Evolutionary conservation across 352 stramenopile genomes (phyloP).

Genomic region (Chloridella minuta): DNA sequence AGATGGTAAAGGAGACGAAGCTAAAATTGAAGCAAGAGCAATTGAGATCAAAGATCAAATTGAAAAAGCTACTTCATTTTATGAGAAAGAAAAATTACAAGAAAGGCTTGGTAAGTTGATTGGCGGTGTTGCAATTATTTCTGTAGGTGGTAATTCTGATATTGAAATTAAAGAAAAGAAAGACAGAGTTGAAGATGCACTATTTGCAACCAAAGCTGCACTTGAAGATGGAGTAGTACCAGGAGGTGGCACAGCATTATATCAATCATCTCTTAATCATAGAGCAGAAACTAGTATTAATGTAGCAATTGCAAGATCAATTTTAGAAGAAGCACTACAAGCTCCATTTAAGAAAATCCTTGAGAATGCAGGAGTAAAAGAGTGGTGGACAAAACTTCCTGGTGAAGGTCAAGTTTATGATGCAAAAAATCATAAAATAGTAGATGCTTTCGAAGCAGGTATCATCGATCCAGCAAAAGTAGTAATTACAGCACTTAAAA

Average conservation of each 20-base stretch:
- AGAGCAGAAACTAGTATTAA: too few species aligned
- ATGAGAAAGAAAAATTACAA: slow-evolving; percentile 36
- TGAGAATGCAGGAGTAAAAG: neutral
- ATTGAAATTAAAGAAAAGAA: slow-evolving; percentile 58
- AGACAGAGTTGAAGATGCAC: slow-evolving; percentile 40
- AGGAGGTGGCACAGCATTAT: slow-evolving; percentile 26
- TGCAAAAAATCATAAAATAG: too few species aligned
- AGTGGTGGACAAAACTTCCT: slow-evolving; percentile 3
- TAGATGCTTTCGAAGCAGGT: too few species aligned
- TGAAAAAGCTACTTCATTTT: slow-evolving; percentile 33
- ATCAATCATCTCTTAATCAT: too few species aligned
- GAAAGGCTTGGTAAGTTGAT: slow-evolving; percentile 38
- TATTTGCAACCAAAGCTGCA: slow-evolving; percentile 26
- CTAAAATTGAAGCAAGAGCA: slow-evolving; percentile 26
- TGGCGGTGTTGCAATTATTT: slow-evolving; percentile 35
- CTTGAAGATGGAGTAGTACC: slow-evolving; percentile 37
- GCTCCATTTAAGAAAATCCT: slow-evolving; percentile 37
- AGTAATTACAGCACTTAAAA: too few species aligned
- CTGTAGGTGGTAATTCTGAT: slow-evolving; percentile 33
- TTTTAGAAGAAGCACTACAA: slow-evolving; percentile 20
- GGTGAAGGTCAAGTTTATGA: too few species aligned
- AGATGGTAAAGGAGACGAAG: too few species aligned
- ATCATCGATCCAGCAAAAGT: too few species aligned
- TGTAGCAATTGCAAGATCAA: too few species aligned
- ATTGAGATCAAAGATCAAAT: slow-evolving; percentile 29